Evolutionary conservation across 2,329 filamentous ascomycete genomes (phyloP), one percentile per base, ranked within the genome.

Genomic region (Apiospora malaysiana): DNA sequence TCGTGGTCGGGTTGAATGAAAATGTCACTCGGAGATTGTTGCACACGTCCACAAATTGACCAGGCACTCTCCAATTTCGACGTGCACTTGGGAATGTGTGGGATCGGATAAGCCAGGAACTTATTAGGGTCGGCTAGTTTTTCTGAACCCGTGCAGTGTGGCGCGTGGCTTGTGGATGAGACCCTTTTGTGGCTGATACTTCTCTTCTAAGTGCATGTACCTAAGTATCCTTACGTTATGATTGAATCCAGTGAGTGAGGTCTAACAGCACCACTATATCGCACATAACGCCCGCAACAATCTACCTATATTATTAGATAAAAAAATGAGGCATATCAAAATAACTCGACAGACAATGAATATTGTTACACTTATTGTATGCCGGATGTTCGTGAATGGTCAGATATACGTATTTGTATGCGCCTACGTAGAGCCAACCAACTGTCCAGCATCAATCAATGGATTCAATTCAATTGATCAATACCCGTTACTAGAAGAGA

Each of bases 1-100:
- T 69, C 68, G 68, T 81, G 77, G 77, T 82, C 65, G 65, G 65
- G 27, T 45, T 67, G 65, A 67, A 46, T 42, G 65, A 63, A 63
- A 63, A 40, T 63, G 56, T 63, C 56, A 63, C 56, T 40, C 56
- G 56, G 56, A 63, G 45, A 63, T 63, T 63, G 56, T 40, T 63
- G 56, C 27, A 63, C 56, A 63, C 56, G 56, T 63, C 56, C 56
- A 63, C 56, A 63, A 63, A 63, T 63, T 63, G 56, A 63, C 56
- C 56, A 63, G 56, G 32, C 56, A 21, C 32, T n/a, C 21, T 63
- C 56, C 56, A 63, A 63, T 63, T 63, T 63, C 56, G 56, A 63
- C 56, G 8, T 63, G 56, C 32, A 63, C 56, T 63, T 63, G 56
- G 56, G 56, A 63, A 63, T 63, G 56, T 63, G 56, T 63, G 56